Evolutionary conservation across 2,329 filamentous ascomycete species (phyloP), one percentile per base, ranked within the genome.

Genomic region (Fusarium protoensiforme): DNA sequence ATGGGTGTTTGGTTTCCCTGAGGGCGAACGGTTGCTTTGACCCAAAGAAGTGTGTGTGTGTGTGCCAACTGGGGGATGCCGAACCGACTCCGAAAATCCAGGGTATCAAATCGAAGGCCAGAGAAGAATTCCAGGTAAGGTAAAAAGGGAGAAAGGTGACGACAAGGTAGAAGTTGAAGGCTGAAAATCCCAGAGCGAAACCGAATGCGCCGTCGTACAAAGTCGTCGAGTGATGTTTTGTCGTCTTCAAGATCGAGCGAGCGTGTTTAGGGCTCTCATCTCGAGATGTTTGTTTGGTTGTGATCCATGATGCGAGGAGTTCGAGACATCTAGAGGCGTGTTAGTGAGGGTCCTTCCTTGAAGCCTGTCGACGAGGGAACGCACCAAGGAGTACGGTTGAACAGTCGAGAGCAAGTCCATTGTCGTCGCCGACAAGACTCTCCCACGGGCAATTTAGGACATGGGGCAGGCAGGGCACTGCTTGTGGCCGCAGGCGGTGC

Each of bases 401-500:
- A 24, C 20, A 60, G 46, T 61, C 33, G 43, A 62, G 38, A 46
- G 33, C 7, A 27, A 24, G 64, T 10, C 51, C 10, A 56, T 59
- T 10, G 58, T 46, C 24, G 41, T 74, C 62, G 48, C 51, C 38
- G 62, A 27, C 58, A 71, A 69, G 64, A 36, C 36, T n/a, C 31
- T 51, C 46, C 20, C 56, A 59, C 48, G 41, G 38, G n/a, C 18
- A 7, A 59, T 75, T 80, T 80, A 83, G 64, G 77, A 81, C 66
- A 76, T 71, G 58, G 82, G 78, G 80, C 87, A 89, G 67, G 84
- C 79, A 68, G 73, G 78, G 85, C 87, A 89, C 77, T 88, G 84
- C 73, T 82, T 80, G 82, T 89, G 87, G 60, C 83, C 81, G 78
- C 87, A 89, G 77, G 83, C 81, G 69, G 80, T 83, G 84, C 87